These are phyloP conservation scores for Reutealis trisperma DNA, from an alignment of 345 rosid genomes.

Conservation along the genomic window DNA sequence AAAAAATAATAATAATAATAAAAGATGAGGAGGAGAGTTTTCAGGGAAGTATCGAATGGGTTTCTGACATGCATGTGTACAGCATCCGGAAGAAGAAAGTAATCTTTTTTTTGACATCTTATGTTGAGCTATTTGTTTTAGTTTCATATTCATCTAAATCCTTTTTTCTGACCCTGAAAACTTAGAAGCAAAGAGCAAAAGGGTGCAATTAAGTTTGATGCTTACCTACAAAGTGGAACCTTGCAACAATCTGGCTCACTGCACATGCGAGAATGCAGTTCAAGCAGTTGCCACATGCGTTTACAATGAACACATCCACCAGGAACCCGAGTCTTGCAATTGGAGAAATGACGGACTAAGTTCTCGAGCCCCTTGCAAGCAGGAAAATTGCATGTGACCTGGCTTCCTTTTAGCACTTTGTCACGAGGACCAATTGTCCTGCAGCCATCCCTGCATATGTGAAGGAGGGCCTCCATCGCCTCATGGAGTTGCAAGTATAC, in stretches of 20 bases:
- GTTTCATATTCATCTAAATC: too few relatives aligned
- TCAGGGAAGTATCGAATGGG: too few relatives aligned
- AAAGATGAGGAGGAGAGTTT: too few relatives aligned
- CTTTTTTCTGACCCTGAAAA: too few relatives aligned
- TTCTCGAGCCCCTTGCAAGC: conserved; percentile 85
- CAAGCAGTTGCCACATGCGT: conserved; percentile 90
- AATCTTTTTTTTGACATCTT: too few relatives aligned
- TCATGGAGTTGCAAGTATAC: conserved; percentile 66
- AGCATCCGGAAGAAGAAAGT: too few relatives aligned
- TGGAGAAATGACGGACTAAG: conserved; percentile 75
- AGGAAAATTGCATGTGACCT: conserved; percentile 56
- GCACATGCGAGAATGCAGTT: conserved; percentile 86
- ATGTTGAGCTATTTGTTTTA: too few relatives aligned
- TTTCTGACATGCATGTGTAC: too few relatives aligned
- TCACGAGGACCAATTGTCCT: conserved; percentile 79
- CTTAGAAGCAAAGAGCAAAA: too few relatives aligned
- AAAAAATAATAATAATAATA: too few relatives aligned
- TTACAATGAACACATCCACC: conserved; percentile 76
- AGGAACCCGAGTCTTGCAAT: conserved; percentile 69
- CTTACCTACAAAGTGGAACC: conserved; percentile 87
- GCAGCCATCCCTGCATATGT: conserved; percentile 86
- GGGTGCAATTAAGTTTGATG: not conserved
- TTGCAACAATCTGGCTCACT: conserved; percentile 68
- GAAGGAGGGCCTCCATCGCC: conserved; percentile 89
- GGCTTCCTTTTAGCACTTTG: conserved; percentile 59